phyloP scores from a whole-genome alignment of 2,329 filamentous ascomycete genomes.

The Ophiostoma sp. region DNA sequence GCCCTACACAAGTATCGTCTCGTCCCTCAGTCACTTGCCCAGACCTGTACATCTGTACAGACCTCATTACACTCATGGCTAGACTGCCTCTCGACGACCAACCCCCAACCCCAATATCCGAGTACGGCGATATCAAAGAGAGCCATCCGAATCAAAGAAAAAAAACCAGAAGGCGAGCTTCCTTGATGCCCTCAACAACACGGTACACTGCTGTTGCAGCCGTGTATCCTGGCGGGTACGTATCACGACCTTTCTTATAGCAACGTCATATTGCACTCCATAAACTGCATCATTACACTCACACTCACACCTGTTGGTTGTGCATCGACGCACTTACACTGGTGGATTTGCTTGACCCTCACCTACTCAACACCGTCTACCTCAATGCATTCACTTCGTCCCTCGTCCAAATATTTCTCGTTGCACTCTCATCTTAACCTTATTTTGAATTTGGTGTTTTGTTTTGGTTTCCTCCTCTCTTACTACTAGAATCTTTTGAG shows the following conservation, averaged over 20 bases:
- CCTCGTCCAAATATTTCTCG: background rate
- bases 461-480: background rate
- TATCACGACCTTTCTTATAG: background rate
- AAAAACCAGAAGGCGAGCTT: background rate
- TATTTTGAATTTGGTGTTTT: background rate
- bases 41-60: background rate
- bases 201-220: slow-evolving; percentile 10
- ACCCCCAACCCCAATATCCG: background rate
- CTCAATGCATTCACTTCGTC: background rate
- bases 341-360: background rate
- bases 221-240: slow-evolving; percentile 1
- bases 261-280: background rate
- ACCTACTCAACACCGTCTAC: background rate
- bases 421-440: background rate
- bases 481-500: too few relatives aligned
- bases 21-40: background rate
- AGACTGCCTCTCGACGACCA: background rate
- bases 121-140: background rate
- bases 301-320: background rate
- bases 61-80: slow-evolving; percentile 4
- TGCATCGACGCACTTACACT: background rate
- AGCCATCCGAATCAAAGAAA: background rate
- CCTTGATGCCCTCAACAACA: background rate
- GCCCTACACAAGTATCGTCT: background rate
- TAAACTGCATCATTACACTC: background rate